phyloP scores from a whole-genome alignment of 1,139 yeast species.

The Yamadazyma dushanensis region DNA sequence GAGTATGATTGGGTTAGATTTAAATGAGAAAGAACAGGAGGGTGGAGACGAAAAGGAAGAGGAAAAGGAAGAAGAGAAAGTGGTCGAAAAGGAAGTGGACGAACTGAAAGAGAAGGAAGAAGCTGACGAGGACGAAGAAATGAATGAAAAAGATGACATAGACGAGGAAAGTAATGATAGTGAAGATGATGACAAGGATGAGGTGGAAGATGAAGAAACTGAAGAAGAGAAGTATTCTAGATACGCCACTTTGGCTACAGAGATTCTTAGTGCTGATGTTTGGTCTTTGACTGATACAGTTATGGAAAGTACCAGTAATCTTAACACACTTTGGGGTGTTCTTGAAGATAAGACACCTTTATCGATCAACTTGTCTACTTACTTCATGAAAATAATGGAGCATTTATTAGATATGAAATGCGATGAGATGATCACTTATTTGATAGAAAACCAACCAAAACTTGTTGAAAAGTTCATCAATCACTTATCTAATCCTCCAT shows the following conservation, averaged over 20 bases:
- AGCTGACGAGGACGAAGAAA: conserved; percentile 14
- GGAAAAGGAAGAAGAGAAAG: not conserved
- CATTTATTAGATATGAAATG: conserved; percentile 89
- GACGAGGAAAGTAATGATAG: conserved; percentile 16
- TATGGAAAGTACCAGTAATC: conserved; percentile 67
- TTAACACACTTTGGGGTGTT: conserved; percentile 76
- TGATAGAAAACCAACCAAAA: conserved; percentile 60
- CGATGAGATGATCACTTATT: conserved; percentile 71
- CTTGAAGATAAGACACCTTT: conserved; percentile 60
- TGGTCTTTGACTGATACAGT: conserved; percentile 94
- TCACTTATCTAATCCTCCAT: conserved; percentile 81
- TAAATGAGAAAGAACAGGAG: conserved; percentile 6
- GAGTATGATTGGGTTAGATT: conserved; percentile 8
- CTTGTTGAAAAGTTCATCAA: conserved; percentile 70
- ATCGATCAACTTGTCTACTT: conserved; percentile 76
- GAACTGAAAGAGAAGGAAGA: conserved; percentile 4
- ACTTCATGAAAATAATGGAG: conserved; percentile 93
- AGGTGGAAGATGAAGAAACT: conserved; percentile 34
- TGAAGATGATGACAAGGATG: conserved; percentile 21
- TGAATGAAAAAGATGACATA: conserved; percentile 13
- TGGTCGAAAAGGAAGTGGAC: not conserved
- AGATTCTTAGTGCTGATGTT: conserved; percentile 85
- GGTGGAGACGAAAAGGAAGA: not conserved
- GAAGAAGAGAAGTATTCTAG: conserved; percentile 59
- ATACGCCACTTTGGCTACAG: conserved; percentile 87